A percentile compares a stretch with the other conserved stretches of the same genome.
Evolutionary conservation across 345 rosid species (phyloP).

Genomic region (Cardamine chenopodiifolia): DNA sequence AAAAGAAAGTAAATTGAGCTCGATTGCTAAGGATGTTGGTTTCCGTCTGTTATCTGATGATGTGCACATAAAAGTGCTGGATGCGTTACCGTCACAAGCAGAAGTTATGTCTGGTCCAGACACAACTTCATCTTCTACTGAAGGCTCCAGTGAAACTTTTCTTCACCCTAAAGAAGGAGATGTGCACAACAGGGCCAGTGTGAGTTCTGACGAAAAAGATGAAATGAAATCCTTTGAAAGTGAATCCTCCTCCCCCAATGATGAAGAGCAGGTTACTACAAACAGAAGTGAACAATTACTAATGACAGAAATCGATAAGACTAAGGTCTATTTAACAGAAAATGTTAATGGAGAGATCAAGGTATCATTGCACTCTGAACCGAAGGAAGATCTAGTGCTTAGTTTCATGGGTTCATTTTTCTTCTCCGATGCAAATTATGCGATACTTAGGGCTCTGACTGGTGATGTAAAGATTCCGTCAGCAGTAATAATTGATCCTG

Average conservation of each 20-base stretch:
- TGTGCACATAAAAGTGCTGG: conserved; percentile 52
- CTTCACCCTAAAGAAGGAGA: conserved; percentile 42
- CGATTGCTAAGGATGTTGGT: conserved; percentile 83
- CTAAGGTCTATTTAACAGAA: conserved; percentile 34
- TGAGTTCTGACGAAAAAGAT: conserved; percentile 38
- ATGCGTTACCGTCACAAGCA: conserved; percentile 45
- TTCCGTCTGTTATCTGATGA: conserved; percentile 85
- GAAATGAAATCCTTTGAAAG: conserved; percentile 39
- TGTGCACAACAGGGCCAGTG: conserved; percentile 31
- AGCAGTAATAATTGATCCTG: conserved; percentile 70
- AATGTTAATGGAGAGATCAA: conserved; percentile 41
- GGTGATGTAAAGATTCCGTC: conserved; percentile 78
- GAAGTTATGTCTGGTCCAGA: conserved; percentile 50
- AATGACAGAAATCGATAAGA: conserved; percentile 44
- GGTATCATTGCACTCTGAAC: conserved; percentile 37
- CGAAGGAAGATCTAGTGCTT: conserved; percentile 47
- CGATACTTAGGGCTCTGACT: conserved; percentile 62
- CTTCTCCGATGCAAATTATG: conserved; percentile 77
- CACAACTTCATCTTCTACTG: conserved; percentile 42
- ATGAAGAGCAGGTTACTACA: conserved; percentile 42
- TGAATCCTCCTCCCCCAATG: conserved; percentile 41
- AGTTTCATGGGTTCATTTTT: conserved; percentile 67
- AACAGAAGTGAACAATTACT: conserved; percentile 38
- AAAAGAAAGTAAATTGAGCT: conserved; percentile 62
- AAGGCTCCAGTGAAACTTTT: conserved; percentile 40